A percentile compares a stretch with the other conserved stretches of the same genome.
These are phyloP conservation scores for Lactarius deliciosus DNA, from an alignment of 768 basidiomycete species.

Conservation along the genomic window DNA sequence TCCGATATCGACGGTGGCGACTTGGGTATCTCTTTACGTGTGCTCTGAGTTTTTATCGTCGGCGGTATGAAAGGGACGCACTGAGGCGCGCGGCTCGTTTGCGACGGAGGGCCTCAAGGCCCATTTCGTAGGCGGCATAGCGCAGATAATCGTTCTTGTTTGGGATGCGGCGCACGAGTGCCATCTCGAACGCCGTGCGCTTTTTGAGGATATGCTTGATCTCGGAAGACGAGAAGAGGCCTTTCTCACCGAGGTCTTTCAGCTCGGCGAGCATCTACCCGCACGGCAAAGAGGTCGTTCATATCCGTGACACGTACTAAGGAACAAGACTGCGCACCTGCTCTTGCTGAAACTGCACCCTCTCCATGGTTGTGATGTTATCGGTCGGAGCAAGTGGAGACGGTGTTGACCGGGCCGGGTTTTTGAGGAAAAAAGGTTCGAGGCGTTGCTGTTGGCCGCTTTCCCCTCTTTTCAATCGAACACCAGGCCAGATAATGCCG, in stretches of 20 bases:
- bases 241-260: slow-evolving; percentile 85
- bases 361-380: slow-evolving; percentile 63
- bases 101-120: slow-evolving; percentile 73
- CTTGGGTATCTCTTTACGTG: slow-evolving; percentile 13
- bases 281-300: slow-evolving; percentile 4
- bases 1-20: slow-evolving; percentile 68
- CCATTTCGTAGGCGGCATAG: slow-evolving; percentile 92
- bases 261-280: slow-evolving; percentile 88
- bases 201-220: slow-evolving; percentile 82
- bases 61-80: slow-evolving; percentile 39
- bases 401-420: slow-evolving; percentile 12
- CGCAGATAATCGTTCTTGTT: slow-evolving; percentile 87
- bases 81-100: slow-evolving; percentile 74
- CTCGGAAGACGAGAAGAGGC: slow-evolving; percentile 81
- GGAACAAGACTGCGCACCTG: slow-evolving; percentile 45
- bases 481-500: slow-evolving; percentile 40
- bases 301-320: not conserved
- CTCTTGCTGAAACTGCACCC: slow-evolving; percentile 93
- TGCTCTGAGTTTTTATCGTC: slow-evolving; percentile 20
- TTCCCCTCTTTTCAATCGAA: slow-evolving; percentile 2
- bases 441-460: not conserved
- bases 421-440: not conserved
- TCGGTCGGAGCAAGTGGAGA: slow-evolving; percentile 1
- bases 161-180: slow-evolving; percentile 78
- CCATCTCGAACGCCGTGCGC: slow-evolving; percentile 79